Conservation (phyloP, 2,329 filamentous ascomycete species). For the Neopestalotiopsis sp. region DNA sequence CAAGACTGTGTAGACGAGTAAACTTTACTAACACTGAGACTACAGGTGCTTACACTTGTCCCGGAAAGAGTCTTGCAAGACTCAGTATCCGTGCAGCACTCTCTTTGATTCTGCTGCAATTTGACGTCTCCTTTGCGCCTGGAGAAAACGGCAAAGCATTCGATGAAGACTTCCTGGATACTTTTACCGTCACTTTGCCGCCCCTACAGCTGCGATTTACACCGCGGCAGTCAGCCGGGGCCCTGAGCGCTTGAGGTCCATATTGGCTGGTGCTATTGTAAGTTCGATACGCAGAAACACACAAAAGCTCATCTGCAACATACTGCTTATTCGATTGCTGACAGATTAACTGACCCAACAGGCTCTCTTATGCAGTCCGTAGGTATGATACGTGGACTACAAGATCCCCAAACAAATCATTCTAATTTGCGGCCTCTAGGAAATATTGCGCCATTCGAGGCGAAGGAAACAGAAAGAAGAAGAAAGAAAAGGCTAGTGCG, state of each 20-base stretch:
- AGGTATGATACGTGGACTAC: too few relatives aligned
- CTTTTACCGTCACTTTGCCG: constrained; percentile 24
- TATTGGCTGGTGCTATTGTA: too few relatives aligned
- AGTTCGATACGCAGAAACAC: too few relatives aligned
- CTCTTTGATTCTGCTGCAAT: constrained; percentile 23
- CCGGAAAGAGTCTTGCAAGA: constrained; percentile 29
- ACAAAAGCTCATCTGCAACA: too few relatives aligned
- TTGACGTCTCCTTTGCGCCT: constrained; percentile 30
- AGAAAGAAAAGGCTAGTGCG: too few relatives aligned
- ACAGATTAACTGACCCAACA: too few relatives aligned
- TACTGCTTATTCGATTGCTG: too few relatives aligned
- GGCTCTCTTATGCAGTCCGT: too few relatives aligned
- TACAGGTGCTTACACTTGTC: constrained; percentile 24
- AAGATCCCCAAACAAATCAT: too few relatives aligned
- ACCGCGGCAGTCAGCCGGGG: background rate
- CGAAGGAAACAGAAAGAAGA: too few relatives aligned
- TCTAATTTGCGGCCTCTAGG: too few relatives aligned
- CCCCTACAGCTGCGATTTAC: constrained; percentile 26
- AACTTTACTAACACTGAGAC: background rate
- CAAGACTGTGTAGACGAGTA: background rate
- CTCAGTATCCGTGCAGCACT: constrained; percentile 27
- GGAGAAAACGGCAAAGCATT: constrained; percentile 29
- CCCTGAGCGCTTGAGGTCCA: background rate
- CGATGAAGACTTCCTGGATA: constrained; percentile 26
- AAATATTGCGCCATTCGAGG: too few relatives aligned